Evolutionary conservation across 2,329 filamentous ascomycete genomes (phyloP).

Genomic region (Fusarium floridanum): DNA sequence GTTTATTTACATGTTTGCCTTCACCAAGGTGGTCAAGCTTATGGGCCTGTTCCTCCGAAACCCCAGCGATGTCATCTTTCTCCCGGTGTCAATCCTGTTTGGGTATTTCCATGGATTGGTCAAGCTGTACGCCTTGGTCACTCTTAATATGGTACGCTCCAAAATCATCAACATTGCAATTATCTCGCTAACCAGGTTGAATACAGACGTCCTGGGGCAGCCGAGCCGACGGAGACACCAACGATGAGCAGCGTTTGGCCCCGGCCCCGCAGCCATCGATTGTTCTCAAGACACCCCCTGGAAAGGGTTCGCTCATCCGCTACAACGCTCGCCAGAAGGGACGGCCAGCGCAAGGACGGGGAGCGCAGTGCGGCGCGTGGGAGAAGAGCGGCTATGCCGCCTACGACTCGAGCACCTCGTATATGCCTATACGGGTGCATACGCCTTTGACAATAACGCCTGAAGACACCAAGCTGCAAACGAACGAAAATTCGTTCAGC

Average conservation of each 20-base stretch:
- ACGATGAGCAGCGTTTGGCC: slow-evolving; percentile 79
- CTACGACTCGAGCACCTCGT: slow-evolving; percentile 55
- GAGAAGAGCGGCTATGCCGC: slow-evolving; percentile 51
- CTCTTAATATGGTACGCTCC: slow-evolving; percentile 81
- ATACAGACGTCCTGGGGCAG: slow-evolving; percentile 93
- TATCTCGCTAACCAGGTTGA: slow-evolving; percentile 23
- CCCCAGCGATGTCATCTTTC: slow-evolving; percentile 81
- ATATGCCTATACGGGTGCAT: slow-evolving; percentile 48
- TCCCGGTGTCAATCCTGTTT: slow-evolving; percentile 89
- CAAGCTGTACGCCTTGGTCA: slow-evolving; percentile 89
- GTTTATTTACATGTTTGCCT: slow-evolving; percentile 79
- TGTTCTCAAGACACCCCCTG: slow-evolving; percentile 60
- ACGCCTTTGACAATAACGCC: slow-evolving; percentile 41
- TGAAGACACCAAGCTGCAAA: slow-evolving; percentile 38
- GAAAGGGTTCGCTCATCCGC: slow-evolving; percentile 58
- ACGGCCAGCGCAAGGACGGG: slow-evolving; percentile 47
- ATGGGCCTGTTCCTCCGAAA: slow-evolving; percentile 88
- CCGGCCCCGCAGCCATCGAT: slow-evolving; percentile 58
- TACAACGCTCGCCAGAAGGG: slow-evolving; percentile 60
- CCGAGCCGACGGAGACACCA: slow-evolving; percentile 88
- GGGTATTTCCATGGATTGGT: slow-evolving; percentile 94
- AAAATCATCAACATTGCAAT: background rate
- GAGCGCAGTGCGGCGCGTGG: slow-evolving; percentile 41
- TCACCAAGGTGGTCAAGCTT: slow-evolving; percentile 93
- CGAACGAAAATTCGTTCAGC: slow-evolving; percentile 39